Percentiles rank a stretch among this genome's conserved stretches.
phyloP scores from a whole-genome alignment of 2,329 filamentous ascomycete species.

The Fusarium buharicum region DNA sequence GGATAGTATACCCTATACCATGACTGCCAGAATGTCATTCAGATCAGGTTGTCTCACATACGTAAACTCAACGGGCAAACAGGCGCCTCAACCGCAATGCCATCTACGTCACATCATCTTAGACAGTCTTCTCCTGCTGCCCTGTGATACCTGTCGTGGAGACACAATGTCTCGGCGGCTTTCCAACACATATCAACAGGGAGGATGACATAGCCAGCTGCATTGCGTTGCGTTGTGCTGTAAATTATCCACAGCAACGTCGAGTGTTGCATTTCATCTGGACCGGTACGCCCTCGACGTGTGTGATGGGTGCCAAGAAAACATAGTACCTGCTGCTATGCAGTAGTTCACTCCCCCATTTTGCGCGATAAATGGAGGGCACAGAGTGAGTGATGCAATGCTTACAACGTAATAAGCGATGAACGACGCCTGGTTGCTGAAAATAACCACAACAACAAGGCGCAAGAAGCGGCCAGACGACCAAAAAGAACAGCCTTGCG shows the following conservation, averaged over 20 bases:
- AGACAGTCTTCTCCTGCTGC: not conserved
- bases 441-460: slow-evolving; percentile 13
- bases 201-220: not conserved
- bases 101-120: slow-evolving; percentile 29
- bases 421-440: slow-evolving; percentile 3
- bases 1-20: slow-evolving; percentile 26
- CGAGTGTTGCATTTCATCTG: not conserved
- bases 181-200: not conserved
- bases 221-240: not conserved
- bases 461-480: slow-evolving; percentile 4
- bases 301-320: slow-evolving; percentile 29
- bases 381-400: slow-evolving; percentile 30
- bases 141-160: slow-evolving; percentile 6
- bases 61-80: not conserved
- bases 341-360: not conserved
- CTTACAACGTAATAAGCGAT: slow-evolving; percentile 5
- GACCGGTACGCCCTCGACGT: slow-evolving; percentile 1
- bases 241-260: slow-evolving; percentile 10
- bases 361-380: slow-evolving; percentile 1
- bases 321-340: not conserved
- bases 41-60: slow-evolving; percentile 9
- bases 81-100: slow-evolving; percentile 13
- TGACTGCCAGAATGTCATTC: too few relatives aligned
- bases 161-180: slow-evolving; percentile 22
- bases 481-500: slow-evolving; percentile 13